phyloP scores from a whole-genome alignment of 257 asterid species.

The Datura wrightii region DNA sequence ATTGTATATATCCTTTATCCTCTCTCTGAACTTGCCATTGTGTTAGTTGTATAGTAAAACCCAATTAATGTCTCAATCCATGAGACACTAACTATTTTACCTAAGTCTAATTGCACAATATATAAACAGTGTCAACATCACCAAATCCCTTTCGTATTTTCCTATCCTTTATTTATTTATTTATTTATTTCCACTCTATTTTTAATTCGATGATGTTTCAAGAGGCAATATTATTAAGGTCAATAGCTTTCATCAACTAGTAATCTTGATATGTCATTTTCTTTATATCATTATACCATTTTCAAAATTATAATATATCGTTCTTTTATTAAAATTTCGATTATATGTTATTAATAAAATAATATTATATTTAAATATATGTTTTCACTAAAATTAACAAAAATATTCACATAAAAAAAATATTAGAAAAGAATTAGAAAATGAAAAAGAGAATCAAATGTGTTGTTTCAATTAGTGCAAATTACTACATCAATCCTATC shows the following conservation, averaged over 20 bases:
- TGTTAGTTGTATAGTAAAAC: neutral
- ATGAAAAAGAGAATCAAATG: neutral
- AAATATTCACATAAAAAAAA: too few species aligned
- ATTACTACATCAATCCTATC: constrained; percentile 25
- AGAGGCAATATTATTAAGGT: neutral
- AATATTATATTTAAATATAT: too few species aligned
- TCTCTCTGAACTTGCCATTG: neutral
- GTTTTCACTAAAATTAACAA: too few species aligned
- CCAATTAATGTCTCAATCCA: neutral
- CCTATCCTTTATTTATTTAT: neutral
- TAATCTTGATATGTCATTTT: neutral
- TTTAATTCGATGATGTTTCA: neutral
- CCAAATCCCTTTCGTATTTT: neutral
- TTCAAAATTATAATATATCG: neutral
- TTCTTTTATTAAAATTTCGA: neutral
- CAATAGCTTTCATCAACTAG: constrained; percentile 14
- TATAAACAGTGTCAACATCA: neutral
- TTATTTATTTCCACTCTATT: neutral
- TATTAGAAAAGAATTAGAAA: neutral
- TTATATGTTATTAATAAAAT: too few species aligned
- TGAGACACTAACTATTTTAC: neutral
- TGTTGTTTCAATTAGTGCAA: constrained; percentile 16
- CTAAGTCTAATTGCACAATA: neutral
- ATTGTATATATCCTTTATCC: neutral
- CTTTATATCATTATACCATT: constrained; percentile 3